These are phyloP conservation scores for Akanthomyces muscarius DNA, from an alignment of 2,329 filamentous ascomycete species.

Conservation along the genomic window DNA sequence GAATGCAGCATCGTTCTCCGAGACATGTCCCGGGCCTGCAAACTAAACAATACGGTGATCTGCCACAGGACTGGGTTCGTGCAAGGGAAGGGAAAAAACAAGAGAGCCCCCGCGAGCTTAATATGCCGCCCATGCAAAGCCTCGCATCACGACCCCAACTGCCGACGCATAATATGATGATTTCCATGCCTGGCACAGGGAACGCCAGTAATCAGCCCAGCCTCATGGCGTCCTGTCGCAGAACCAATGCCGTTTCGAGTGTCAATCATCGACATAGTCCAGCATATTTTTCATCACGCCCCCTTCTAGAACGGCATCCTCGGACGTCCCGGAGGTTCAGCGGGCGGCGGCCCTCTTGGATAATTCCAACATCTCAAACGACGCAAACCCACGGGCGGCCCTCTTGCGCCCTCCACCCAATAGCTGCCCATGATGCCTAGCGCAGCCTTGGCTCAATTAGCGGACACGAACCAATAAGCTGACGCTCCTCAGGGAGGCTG, in stretches of 20 bases:
- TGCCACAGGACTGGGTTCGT: no score
- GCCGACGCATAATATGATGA: not conserved
- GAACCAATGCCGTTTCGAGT: not conserved
- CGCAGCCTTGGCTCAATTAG: conserved; percentile 1
- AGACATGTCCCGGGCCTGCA: not conserved
- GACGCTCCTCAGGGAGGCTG: not conserved
- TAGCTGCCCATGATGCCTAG: no score
- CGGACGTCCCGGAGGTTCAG: not conserved
- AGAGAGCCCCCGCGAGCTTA: not conserved
- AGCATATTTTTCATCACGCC: not conserved
- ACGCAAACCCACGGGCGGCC: not conserved
- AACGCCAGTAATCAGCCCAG: not conserved
- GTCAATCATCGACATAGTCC: not conserved
- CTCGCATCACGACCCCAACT: not conserved
- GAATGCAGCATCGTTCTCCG: not conserved
- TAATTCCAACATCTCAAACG: no score
- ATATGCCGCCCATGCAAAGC: no score
- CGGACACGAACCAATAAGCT: not conserved
- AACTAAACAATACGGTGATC: not conserved
- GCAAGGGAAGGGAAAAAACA: not conserved
- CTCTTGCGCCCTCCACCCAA: no score
- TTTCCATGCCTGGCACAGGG: no score
- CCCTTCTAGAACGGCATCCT: not conserved
- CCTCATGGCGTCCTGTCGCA: not conserved
- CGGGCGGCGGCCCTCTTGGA: not conserved